Base-by-base conservation (phyloP, 441 rosid genomes). In the Francoa sonchifolia region DNA sequence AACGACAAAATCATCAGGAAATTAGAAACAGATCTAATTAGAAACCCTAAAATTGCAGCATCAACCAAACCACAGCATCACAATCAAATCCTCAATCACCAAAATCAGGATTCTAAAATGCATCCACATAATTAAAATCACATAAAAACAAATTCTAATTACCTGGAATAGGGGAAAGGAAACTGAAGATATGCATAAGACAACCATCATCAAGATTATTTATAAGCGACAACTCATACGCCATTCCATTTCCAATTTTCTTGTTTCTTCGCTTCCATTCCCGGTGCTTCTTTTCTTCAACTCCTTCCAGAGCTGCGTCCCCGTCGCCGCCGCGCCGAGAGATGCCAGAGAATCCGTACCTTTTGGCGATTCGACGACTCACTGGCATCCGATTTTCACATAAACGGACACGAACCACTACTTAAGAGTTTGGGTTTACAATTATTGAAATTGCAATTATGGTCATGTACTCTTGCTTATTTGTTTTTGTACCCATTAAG, bases 131-230 rank as follows among this genome's bases (percentile, higher is more conserved):
- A 7, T 8, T 5, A 25, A 33, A 42, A 2, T 28, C 0, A 2
- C 10, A 18, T 4, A 39, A 32, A 36, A 6, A 22, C 28, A 13
- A 36, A 33, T 28, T 28, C 47, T 19, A 30, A 25, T 23, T 19
- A 83, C 98, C 95, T 70, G 95, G 98, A 67, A 79, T 71, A 26
- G 96, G 96, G 39, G 93, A 70, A 20, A 90, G 66, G 77, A 79
- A 86, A 70, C 93, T 90, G 74, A 90, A 73, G 64, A 90, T 76
- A 61, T 80, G 98, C 98, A 90, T 86, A 46, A 90, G 96, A 52
- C 93, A 79, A 19, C 95, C 96, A 70, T 90, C 98, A 56, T 90
- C 98, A n/a, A 90, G 89, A 67, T 52, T 76, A 71, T 73, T 85
- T 23, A 90, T 69, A 22, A 54, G 74, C 46, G 75, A 59, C 31